Base-by-base conservation (phyloP, 768 basidiomycete genomes). In the Cytidiella melzeri region DNA sequence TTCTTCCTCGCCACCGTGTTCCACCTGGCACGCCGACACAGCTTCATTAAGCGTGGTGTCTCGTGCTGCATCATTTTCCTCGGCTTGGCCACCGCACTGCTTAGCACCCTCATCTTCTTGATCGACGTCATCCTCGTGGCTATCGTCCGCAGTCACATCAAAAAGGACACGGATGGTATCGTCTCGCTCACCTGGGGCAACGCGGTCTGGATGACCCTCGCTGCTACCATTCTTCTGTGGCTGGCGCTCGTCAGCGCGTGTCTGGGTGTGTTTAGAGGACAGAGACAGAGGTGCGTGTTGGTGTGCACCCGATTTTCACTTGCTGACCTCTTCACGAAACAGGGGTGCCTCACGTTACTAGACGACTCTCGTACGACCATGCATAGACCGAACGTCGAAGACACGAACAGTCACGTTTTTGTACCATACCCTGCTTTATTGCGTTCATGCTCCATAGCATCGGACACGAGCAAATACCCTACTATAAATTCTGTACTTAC, bases 161-260 rank as follows among this genome's bases (percentile, higher is more conserved):
- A 66, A 47, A 61, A 74, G 47, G 67, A 70, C 43, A 67, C 73
- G 19, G 65, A 72, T 54, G 72, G 68, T 43, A 55, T 48, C 26
- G 60, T 80, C 27, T 61, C 57, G 21, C 64, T 77, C n/a, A 63
- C 52, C 20, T 77, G 70, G 68, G 80, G 77, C 23, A 78, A 75
- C 61, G 75, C 71, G 34, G 71, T 75, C 38, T 82, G 79, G 77
- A 73, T 82, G 69, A 65, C 68, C n/a, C 63, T 81, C 27, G 73
- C 61, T 18, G 79, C 80, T 3, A 64, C 72, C 13, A 57, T 80
- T 47, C 66, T 69, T 12, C 63, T 78, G 18, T 79, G 76, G 78
- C 52, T 73, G 38, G 69, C 73, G 26, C 64, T 71, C 40, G 47
- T 58, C 23, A 51, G 57, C 37, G 61, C 70, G 28, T 69, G 64